Evolutionary conservation across 2,329 filamentous ascomycete species (phyloP).

Genomic region (Fusarium subglutinans): DNA sequence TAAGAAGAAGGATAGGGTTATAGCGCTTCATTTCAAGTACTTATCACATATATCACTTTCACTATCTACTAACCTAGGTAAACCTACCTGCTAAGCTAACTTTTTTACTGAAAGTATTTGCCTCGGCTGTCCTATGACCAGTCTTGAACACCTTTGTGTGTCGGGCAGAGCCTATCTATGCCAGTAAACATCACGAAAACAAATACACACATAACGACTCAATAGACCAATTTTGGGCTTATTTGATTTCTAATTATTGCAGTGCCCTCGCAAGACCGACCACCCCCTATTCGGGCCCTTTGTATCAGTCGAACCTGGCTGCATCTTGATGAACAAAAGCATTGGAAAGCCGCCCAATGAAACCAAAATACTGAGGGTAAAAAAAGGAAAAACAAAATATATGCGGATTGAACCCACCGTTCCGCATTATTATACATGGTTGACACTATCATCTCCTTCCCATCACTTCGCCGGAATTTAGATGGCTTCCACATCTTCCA

Average conservation of each 20-base stretch:
- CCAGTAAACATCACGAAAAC: background rate
- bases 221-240: background rate
- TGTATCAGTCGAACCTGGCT: slow-evolving; percentile 16
- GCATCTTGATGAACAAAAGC: slow-evolving; percentile 10
- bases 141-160: background rate
- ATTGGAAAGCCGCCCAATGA: slow-evolving; percentile 7
- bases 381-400: slow-evolving; percentile 4
- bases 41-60: slow-evolving; percentile 35
- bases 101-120: background rate
- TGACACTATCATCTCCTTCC: background rate
- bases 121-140: background rate
- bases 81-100: background rate
- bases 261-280: slow-evolving; percentile 11
- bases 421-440: slow-evolving; percentile 18
- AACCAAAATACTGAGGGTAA: slow-evolving; percentile 1
- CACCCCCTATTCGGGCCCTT: background rate
- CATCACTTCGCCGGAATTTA: slow-evolving; percentile 5
- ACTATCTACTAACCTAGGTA: background rate
- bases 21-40: slow-evolving; percentile 33
- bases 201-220: background rate
- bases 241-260: slow-evolving; percentile 24
- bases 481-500: background rate
- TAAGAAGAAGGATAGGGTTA: slow-evolving; percentile 26
- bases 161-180: background rate
- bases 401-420: background rate